A percentile compares a stretch with the other conserved stretches of the same genome.
Conservation (phyloP, 768 basidiomycete genomes). For the Suillus americanus region DNA sequence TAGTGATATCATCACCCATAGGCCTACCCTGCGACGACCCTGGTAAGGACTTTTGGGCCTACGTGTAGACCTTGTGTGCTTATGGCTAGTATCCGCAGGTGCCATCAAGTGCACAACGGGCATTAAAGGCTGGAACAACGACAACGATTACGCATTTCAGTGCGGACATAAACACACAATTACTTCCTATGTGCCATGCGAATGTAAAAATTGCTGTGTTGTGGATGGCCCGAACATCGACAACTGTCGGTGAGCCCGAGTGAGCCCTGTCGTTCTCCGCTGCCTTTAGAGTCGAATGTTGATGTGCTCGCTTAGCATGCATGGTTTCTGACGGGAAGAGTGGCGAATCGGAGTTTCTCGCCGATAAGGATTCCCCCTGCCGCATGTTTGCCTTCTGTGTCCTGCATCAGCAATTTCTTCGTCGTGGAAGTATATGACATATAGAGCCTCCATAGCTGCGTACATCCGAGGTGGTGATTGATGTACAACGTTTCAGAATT, state of each 20-base stretch:
- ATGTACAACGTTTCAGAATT: background rate
- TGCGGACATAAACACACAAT: background rate
- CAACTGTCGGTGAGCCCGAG: background rate
- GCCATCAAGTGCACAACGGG: background rate
- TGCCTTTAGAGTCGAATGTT: background rate
- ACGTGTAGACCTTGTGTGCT: background rate
- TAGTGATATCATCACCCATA: background rate
- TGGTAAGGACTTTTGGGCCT: background rate
- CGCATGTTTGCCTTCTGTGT: too few relatives aligned
- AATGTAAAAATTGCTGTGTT: background rate
- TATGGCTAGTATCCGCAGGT: background rate
- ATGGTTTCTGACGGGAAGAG: background rate
- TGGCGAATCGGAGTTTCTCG: too few relatives aligned
- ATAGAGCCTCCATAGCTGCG: background rate
- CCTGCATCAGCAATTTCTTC: background rate
- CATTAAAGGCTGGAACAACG: background rate
- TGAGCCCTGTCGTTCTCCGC: background rate
- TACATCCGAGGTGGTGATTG: background rate
- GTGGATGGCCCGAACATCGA: rapidly evolving
- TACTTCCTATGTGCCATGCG: rapidly evolving
- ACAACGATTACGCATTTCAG: background rate
- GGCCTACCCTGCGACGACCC: background rate
- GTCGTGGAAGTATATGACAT: background rate
- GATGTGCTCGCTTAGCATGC: background rate
- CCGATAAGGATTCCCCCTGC: too few relatives aligned